A percentile compares a stretch with the other conserved stretches of the same genome.
phyloP scores from a whole-genome alignment of 2,329 filamentous ascomycete species.

The Blastomyces percursus region DNA sequence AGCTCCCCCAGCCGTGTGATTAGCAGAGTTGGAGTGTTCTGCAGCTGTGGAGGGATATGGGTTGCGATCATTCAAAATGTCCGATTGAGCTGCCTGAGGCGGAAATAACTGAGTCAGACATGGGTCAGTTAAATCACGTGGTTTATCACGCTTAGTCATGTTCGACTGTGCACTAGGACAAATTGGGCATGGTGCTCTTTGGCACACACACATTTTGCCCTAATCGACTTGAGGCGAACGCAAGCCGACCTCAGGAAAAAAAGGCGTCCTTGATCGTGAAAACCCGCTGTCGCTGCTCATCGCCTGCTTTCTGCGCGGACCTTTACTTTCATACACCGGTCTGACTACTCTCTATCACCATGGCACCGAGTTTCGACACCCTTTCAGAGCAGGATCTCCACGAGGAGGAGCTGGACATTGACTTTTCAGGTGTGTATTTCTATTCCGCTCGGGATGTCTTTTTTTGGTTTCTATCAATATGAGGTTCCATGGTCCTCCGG shows the following conservation, averaged over 20 bases:
- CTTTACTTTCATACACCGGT: not conserved
- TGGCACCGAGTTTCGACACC: constrained; percentile 90
- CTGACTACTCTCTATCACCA: constrained; percentile 43
- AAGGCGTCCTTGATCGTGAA: constrained; percentile 3
- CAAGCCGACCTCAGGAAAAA: not conserved
- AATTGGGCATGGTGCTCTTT: not conserved
- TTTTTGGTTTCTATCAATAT: constrained; percentile 1
- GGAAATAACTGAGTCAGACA: not conserved
- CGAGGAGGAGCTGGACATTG: constrained; percentile 83
- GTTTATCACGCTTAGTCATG: not conserved
- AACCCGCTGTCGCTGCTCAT: not conserved
- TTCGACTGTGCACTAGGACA: not conserved
- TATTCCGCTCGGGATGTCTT: constrained; percentile 11
- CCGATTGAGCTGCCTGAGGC: not conserved
- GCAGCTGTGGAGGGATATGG: not conserved
- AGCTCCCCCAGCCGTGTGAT: not conserved
- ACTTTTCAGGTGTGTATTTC: constrained; percentile 56
- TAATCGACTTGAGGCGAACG: constrained; percentile 12
- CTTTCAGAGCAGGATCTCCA: constrained; percentile 86
- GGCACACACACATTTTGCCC: constrained; percentile 14
- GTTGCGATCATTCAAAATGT: not conserved
- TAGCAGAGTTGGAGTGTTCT: not conserved
- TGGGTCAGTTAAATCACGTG: not conserved
- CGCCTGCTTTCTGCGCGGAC: not conserved
- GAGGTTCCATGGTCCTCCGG: constrained; percentile 13